Percentiles rank a stretch among this genome's conserved stretches.
Evolutionary conservation across 495 filamentous ascomycete genomes (phyloP).

Genomic region (Aspergillus panamensis): DNA sequence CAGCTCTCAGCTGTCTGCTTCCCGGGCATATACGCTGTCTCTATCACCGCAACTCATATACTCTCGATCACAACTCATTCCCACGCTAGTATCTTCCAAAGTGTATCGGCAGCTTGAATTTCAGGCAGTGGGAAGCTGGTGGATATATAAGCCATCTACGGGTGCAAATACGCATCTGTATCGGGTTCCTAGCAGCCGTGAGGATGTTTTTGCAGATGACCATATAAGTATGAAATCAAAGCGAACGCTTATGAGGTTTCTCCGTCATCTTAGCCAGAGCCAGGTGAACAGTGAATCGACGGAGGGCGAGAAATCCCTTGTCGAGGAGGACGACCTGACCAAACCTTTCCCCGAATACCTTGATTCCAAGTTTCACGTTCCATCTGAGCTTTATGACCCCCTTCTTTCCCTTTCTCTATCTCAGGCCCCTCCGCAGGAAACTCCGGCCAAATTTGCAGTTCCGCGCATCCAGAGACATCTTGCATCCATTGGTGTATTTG

Average conservation of each 20-base stretch:
- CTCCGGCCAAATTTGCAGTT: constrained; percentile 61
- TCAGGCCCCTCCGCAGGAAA: constrained; percentile 52
- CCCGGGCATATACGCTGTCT: constrained; percentile 78
- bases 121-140: constrained; percentile 91
- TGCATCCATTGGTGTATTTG: constrained; percentile 79
- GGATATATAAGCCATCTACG: constrained; percentile 52
- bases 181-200: constrained; percentile 75
- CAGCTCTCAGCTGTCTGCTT: constrained; percentile 50
- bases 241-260: constrained; percentile 80
- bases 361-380: constrained; percentile 66
- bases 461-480: constrained; percentile 75
- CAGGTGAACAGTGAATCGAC: constrained; percentile 28
- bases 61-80: constrained; percentile 70
- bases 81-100: constrained; percentile 77
- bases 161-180: constrained; percentile 33
- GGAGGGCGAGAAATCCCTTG: constrained; percentile 25
- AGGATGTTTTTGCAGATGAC: constrained; percentile 78
- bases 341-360: constrained; percentile 63
- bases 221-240: constrained; percentile 71
- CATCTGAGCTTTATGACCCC: constrained; percentile 62
- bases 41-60: constrained; percentile 87
- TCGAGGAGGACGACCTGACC: constrained; percentile 31
- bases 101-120: constrained; percentile 89
- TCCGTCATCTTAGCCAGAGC: constrained; percentile 56
- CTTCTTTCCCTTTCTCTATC: constrained; percentile 79